Evolutionary conservation across 2,329 filamentous ascomycete species (phyloP).

Genomic region (Cladosporium sphaerospermum): DNA sequence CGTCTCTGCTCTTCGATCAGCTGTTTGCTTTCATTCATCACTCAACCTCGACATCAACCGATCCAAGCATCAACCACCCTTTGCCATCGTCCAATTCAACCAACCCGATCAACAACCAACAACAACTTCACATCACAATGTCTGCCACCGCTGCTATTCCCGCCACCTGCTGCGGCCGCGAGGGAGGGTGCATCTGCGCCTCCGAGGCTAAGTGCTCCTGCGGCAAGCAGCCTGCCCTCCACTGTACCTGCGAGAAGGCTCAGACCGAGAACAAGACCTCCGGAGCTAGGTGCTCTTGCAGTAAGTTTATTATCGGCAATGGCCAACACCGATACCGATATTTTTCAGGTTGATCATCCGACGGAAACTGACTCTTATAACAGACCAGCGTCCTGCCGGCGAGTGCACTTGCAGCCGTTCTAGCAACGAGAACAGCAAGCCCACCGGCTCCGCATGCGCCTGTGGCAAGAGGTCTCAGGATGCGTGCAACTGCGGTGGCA

Average conservation of each 20-base stretch:
- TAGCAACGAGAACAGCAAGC: conserved; percentile 59
- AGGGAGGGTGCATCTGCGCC: conserved; percentile 34
- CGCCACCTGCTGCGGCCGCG: conserved; percentile 54
- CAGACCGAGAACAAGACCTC: conserved; percentile 64
- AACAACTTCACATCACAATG: conserved; percentile 26
- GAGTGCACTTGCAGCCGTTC: conserved; percentile 76
- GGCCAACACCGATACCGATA: not conserved
- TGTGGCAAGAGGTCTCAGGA: conserved; percentile 68
- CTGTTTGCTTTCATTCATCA: not conserved
- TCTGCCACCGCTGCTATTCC: conserved; percentile 38
- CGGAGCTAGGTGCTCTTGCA: conserved; percentile 76
- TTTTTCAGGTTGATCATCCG: not conserved
- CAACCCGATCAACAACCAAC: not conserved
- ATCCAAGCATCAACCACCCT: not conserved
- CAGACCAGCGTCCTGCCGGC: conserved; percentile 66
- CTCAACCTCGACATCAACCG: not conserved
- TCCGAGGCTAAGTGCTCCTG: conserved; percentile 71
- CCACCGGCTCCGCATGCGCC: conserved; percentile 58
- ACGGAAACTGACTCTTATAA: not conserved
- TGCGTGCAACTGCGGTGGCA: conserved; percentile 61
- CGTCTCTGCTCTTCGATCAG: not conserved
- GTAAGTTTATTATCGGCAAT: conserved; percentile 39
- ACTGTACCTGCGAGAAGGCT: conserved; percentile 80
- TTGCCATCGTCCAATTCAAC: not conserved
- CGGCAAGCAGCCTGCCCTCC: conserved; percentile 76